phyloP scores from a whole-genome alignment of 2,329 filamentous ascomycete genomes.

The Talaromyces sp. region DNA sequence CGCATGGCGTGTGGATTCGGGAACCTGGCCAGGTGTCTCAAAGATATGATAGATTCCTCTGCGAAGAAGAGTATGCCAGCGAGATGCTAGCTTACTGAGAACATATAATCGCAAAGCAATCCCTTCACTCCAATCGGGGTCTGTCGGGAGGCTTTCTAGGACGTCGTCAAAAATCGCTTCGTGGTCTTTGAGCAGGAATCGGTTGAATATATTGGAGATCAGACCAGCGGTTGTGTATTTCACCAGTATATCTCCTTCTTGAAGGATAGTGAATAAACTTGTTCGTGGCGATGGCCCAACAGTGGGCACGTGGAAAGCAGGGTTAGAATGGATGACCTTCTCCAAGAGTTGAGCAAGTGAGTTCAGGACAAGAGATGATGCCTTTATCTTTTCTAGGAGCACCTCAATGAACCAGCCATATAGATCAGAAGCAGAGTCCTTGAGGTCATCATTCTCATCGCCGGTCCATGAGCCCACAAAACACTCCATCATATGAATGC shows the following conservation, averaged over 20 bases:
- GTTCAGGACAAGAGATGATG: conserved; percentile 65
- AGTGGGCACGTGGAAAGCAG: conserved; percentile 60
- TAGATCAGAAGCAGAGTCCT: conserved; percentile 64
- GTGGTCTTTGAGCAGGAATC: conserved; percentile 77
- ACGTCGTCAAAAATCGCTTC: conserved; percentile 81
- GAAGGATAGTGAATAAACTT: conserved; percentile 68
- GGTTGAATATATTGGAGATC: conserved; percentile 69
- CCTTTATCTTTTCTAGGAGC: conserved; percentile 60
- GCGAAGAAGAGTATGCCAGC: conserved; percentile 80
- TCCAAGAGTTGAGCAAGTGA: conserved; percentile 65
- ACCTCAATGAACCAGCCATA: conserved; percentile 72
- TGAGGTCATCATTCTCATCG: conserved; percentile 52
- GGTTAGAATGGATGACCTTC: conserved; percentile 60
- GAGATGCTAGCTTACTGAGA: conserved; percentile 69
- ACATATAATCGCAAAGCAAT: conserved; percentile 78
- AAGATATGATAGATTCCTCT: conserved; percentile 91
- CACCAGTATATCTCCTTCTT: conserved; percentile 60
- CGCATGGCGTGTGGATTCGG: conserved; percentile 63
- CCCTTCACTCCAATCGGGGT: conserved; percentile 68
- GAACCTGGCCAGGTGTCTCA: conserved; percentile 73
- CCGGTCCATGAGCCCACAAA: conserved; percentile 61
- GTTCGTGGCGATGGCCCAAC: conserved; percentile 61
- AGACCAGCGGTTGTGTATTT: conserved; percentile 69
- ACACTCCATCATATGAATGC: conserved; percentile 62
- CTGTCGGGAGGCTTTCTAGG: conserved; percentile 68